Evolutionary conservation across 441 rosid species (phyloP).

Genomic region (Codiaeum variegatum): DNA sequence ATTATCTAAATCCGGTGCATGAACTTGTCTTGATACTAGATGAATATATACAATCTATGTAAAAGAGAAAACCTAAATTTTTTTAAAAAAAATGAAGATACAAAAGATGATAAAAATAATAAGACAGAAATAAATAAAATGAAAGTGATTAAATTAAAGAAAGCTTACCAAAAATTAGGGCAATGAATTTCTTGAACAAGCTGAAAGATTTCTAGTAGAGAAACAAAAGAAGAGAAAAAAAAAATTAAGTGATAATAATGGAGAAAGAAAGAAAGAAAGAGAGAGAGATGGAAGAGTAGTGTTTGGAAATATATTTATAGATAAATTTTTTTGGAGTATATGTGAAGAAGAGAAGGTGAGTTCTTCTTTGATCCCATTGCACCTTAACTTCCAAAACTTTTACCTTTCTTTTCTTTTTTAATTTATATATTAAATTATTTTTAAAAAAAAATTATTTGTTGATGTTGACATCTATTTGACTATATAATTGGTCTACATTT

Average conservation of each 20-base stretch:
- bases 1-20: too few species aligned
- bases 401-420: constrained; percentile 2
- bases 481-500: constrained; percentile 8
- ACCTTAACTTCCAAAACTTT: constrained; percentile 13
- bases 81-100: too few species aligned
- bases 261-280: not conserved
- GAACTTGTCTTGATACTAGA: too few species aligned
- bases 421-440: too few species aligned
- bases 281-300: not conserved
- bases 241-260: not conserved
- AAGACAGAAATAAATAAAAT: too few species aligned
- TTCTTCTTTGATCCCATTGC: constrained; percentile 8
- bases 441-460: not conserved
- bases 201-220: too few species aligned
- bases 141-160: too few species aligned
- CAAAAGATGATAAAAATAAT: too few species aligned
- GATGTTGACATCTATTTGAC: constrained; percentile 1
- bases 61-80: too few species aligned
- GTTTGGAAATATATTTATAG: not conserved
- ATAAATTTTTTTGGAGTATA: constrained; percentile 15
- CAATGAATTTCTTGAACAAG: too few species aligned
- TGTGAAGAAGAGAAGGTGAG: not conserved
- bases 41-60: too few species aligned
- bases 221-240: not conserved
- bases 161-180: too few species aligned